These are phyloP conservation scores for Trichoderma sp. DNA, from an alignment of 2,329 filamentous ascomycete genomes.

Conservation along the genomic window DNA sequence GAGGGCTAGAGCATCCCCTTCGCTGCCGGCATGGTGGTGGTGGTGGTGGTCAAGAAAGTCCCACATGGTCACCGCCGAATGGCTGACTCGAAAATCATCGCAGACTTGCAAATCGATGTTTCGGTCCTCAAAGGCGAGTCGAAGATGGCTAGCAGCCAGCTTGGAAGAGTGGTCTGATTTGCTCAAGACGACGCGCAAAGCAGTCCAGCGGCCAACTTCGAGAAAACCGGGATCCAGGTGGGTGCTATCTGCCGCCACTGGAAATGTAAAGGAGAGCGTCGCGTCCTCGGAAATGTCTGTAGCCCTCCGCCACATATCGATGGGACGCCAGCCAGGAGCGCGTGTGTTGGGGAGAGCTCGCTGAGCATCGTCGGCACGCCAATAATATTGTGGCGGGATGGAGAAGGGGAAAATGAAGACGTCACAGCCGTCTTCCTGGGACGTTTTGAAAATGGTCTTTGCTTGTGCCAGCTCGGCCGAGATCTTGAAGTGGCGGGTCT, in stretches of 20 bases:
- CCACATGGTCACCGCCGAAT: conserved; percentile 37
- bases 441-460: conserved; percentile 45
- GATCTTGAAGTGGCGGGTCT: conserved; percentile 44
- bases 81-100: conserved; percentile 46
- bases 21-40: conserved; percentile 29
- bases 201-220: conserved; percentile 60
- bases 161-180: conserved; percentile 33
- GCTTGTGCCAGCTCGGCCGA: conserved; percentile 52
- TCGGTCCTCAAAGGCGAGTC: conserved; percentile 66
- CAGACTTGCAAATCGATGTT: conserved; percentile 61
- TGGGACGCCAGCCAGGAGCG: conserved; percentile 43
- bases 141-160: conserved; percentile 47
- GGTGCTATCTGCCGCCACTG: conserved; percentile 3
- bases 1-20: conserved; percentile 37
- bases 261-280: conserved; percentile 37
- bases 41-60: conserved; percentile 41
- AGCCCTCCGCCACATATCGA: conserved; percentile 53
- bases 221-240: conserved; percentile 3
- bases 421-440: conserved; percentile 38
- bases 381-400: conserved; percentile 53
- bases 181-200: conserved; percentile 52
- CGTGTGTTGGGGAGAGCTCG: conserved; percentile 41
- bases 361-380: conserved; percentile 34
- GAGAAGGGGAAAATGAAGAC: conserved; percentile 51
- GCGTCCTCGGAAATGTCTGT: conserved; percentile 48